Evolutionary conservation across 2,329 filamentous ascomycete species (phyloP), one percentile per base, ranked within the genome.

Genomic region (Fusarium continuum): DNA sequence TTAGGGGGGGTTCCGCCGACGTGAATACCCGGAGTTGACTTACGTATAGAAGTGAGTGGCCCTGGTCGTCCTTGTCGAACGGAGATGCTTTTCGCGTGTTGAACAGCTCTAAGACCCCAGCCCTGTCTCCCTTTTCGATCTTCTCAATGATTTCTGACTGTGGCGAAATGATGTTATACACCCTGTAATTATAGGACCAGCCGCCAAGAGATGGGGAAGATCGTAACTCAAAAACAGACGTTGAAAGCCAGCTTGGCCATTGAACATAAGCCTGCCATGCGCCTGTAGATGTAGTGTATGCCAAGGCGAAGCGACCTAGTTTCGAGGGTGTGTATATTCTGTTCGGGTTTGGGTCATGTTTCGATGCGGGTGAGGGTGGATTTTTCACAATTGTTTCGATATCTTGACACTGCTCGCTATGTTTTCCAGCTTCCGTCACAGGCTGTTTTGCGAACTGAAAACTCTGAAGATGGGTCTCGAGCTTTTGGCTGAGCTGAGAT

Each of bases 241-340:
- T 29, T 1, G 71, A 71, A 4, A 70, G 8, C 71, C 71, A 72
- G n/a, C 31, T 64, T 1, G 71, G 71, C 8, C 55, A 29, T 46
- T 72, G 67, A 0, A 73, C 8, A 14, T 61, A 59, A 1, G 58
- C 69, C 5, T 68, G 55, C 70, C 70, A 73, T 0, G 55, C 68
- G 1, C 65, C 64, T 1, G 56, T 64, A 1, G 14, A 10, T 2
- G 48, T 57, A 0, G 51, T 32, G 2, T 59, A 61, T 7, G 50
- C 16, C 10, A 67, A 26, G 0, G 16, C 57, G 3, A 70, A 68
- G 1, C 62, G 55, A 0, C 67, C 63, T 0, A 51, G 9, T n/a
- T 45, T 56, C 1, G 69, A 66, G 3, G 60, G 19, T 8, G 20
- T 19, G 7, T 61, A 62, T 3, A 3, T 29, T 43, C 29, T 59